phyloP scores from a whole-genome alignment of 192 early-diverging fungal species.

The Entomortierella parvispora region DNA sequence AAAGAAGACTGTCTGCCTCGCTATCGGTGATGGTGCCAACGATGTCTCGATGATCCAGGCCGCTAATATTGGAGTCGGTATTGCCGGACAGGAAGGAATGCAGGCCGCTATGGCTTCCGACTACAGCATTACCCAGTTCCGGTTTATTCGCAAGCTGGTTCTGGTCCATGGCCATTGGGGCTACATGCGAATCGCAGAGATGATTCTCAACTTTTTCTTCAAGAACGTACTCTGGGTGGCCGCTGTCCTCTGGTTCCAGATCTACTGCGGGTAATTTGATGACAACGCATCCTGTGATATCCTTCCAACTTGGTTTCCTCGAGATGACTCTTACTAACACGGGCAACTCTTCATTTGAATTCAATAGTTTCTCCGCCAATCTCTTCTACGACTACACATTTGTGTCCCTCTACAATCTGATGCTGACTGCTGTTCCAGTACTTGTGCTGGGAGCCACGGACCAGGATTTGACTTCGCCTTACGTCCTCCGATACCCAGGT shows the following conservation, averaged over 20 bases:
- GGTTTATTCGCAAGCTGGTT: slow-evolving; percentile 86
- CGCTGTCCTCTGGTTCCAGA: slow-evolving; percentile 94
- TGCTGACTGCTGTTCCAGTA: slow-evolving; percentile 76
- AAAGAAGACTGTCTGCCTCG: slow-evolving; percentile 71
- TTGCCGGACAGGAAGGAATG: slow-evolving; percentile 83
- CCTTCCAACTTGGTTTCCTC: too few relatives aligned
- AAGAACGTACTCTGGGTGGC: slow-evolving; percentile 96
- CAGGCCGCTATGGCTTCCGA: slow-evolving; percentile 96
- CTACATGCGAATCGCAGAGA: slow-evolving; percentile 89
- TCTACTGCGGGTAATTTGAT: slow-evolving; percentile 78
- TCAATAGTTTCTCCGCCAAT: slow-evolving; percentile 82
- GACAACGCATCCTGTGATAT: background rate
- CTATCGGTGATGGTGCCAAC: slow-evolving; percentile 85
- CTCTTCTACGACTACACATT: slow-evolving; percentile 95
- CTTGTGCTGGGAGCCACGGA: slow-evolving; percentile 73
- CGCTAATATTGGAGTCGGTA: slow-evolving; percentile 86
- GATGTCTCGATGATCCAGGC: slow-evolving; percentile 98
- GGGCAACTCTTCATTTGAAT: too few relatives aligned
- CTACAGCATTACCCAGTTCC: slow-evolving; percentile 93
- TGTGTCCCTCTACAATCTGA: slow-evolving; percentile 88
- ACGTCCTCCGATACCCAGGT: slow-evolving; percentile 65
- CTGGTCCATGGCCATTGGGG: slow-evolving; percentile 94
- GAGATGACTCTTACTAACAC: too few relatives aligned
- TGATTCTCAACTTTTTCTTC: slow-evolving; percentile 96
- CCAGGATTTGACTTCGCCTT: slow-evolving; percentile 73